These are phyloP conservation scores for Fagopyrum esculentum DNA, from an alignment of 148 eudicot genomes.

Conservation along the genomic window DNA sequence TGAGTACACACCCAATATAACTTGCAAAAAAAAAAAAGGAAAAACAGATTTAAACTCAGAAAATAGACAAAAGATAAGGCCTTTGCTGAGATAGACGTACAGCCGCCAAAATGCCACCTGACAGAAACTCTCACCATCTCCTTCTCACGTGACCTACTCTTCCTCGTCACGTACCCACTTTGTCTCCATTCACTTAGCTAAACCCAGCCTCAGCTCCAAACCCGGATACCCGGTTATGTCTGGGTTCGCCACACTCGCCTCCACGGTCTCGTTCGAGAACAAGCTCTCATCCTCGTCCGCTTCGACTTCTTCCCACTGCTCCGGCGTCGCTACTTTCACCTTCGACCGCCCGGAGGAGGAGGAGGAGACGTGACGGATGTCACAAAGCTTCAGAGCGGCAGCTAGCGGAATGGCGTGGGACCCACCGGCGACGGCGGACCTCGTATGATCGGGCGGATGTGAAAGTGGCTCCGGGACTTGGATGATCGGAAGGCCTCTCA, in stretches of 20 bases:
- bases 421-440: conserved; percentile 17
- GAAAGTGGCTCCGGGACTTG: conserved; percentile 15
- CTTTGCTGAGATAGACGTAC: background rate
- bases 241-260: conserved; percentile 17
- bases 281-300: conserved; percentile 10
- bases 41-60: background rate
- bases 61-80: background rate
- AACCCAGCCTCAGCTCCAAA: conserved; percentile 2
- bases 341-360: background rate
- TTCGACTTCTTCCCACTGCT: background rate
- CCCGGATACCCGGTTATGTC: conserved; percentile 12
- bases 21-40: background rate
- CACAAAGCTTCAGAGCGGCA: conserved; percentile 18
- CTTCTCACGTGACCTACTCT: background rate
- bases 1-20: background rate
- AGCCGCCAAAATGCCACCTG: conserved; percentile 10
- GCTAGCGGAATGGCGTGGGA: background rate
- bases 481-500: conserved; percentile 36
- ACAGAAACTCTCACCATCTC: background rate
- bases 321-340: background rate
- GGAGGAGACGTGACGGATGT: conserved; percentile 39
- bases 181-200: background rate
- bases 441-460: conserved; percentile 14
- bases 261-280: conserved; percentile 37
- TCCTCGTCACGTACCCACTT: background rate